phyloP scores from a whole-genome alignment of 2,329 filamentous ascomycete genomes.

The Arthrinium phaeospermum region DNA sequence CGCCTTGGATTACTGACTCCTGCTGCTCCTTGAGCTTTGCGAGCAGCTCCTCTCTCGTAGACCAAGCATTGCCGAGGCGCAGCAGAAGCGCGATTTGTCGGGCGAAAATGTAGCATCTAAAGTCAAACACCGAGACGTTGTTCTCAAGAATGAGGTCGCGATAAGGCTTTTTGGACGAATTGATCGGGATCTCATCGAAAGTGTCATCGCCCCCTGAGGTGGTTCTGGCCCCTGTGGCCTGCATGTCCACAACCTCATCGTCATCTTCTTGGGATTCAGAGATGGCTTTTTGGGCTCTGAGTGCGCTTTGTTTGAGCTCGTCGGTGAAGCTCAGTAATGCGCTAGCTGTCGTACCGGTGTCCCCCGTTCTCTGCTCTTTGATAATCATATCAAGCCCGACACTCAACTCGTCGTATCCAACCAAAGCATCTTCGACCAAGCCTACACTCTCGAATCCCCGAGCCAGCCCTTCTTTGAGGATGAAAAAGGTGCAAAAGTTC shows the following conservation, averaged over 20 bases:
- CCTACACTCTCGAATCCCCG: constrained; percentile 96
- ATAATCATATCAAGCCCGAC: constrained; percentile 85
- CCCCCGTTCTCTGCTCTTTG: constrained; percentile 70
- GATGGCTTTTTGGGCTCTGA: constrained; percentile 49
- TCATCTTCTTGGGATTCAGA: constrained; percentile 42
- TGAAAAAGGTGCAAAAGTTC: constrained; percentile 99
- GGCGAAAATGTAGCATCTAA: constrained; percentile 90
- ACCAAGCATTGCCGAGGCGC: constrained; percentile 77
- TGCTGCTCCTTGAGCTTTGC: constrained; percentile 68
- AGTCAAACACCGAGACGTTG: constrained; percentile 95
- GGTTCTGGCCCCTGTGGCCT: constrained; percentile 44
- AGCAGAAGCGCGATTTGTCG: constrained; percentile 84
- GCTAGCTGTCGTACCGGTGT: constrained; percentile 68
- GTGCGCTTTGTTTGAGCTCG: constrained; percentile 68
- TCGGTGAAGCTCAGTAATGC: constrained; percentile 75
- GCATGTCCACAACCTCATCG: constrained; percentile 56
- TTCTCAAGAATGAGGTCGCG: constrained; percentile 91
- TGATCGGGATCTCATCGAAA: constrained; percentile 65
- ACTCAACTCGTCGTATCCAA: constrained; percentile 92
- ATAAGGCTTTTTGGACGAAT: constrained; percentile 77
- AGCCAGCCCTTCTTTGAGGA: constrained; percentile 93
- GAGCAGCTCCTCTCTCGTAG: constrained; percentile 65
- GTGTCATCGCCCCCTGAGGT: constrained; percentile 41
- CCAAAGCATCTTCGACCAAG: constrained; percentile 90
- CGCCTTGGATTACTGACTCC: constrained; percentile 61